Evolutionary conservation across 441 rosid species (phyloP), one percentile per base, ranked within the genome.

Genomic region (Populus tomentosa): DNA sequence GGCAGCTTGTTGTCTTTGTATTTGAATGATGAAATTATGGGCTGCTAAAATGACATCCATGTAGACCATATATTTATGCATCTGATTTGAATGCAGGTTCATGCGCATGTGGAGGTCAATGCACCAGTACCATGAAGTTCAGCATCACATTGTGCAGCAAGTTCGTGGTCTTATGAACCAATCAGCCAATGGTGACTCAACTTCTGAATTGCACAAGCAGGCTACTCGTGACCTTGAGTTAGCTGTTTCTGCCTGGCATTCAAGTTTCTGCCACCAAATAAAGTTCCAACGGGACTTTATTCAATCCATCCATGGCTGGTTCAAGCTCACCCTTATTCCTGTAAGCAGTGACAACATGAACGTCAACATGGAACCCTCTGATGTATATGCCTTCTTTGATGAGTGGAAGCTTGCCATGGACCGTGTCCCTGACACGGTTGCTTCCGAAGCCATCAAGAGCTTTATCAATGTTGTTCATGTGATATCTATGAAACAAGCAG

Each of bases 381-480:
- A 90, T 24, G 91, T 75, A 10, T 90, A 79, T 78, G 82, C 86
- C 50, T 95, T 95, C 83, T 93, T 87, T 11, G 98, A 95, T 24
- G 98, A 93, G 80, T 95, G 98, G 98, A 95, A 92, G 88, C 90
- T 81, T 65, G 90, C 97, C 59, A 90, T 95, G 28, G 98, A 92
- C 33, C 91, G 93, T 20, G 96, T 95, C 46, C 98, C 98, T 0
- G 98, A 93, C 81, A 90, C 93, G 4, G 98, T 95, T 28, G 98
- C 96, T 76, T 95, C 98, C 0, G 98, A 90, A 86, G 98, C 98
- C 77, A 95, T 95, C 85, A 95, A 92, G 86, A 95, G 99, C 88
- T 93, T 95, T 71, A 84, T 92, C 82, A 88, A 89, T 1, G 89
- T 95, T 53, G 93, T 95, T 62, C 95, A 87, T 14, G 99, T 80